Evolutionary conservation across 2,329 filamentous ascomycete genomes (phyloP).

Genomic region (Stenocarpella maydis): DNA sequence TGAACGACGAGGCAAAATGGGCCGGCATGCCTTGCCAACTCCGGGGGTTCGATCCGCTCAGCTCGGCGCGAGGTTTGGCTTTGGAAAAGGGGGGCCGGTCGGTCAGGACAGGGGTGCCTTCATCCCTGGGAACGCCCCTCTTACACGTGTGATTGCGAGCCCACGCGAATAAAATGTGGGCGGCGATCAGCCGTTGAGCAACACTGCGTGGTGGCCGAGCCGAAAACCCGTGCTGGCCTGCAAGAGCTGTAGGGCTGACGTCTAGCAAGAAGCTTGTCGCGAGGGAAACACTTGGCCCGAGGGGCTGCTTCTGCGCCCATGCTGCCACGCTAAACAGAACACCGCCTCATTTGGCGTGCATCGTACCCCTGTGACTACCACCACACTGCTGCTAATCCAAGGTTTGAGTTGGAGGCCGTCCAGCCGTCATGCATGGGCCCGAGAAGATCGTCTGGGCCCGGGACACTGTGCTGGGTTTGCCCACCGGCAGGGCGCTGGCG

Average conservation of each 20-base stretch:
- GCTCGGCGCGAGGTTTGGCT: background rate
- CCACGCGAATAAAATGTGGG: background rate
- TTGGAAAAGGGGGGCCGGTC: background rate
- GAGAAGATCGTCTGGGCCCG: background rate
- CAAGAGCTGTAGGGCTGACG: slow-evolving; percentile 35
- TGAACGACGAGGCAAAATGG: background rate
- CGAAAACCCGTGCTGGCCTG: too few relatives aligned
- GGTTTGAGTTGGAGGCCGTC: slow-evolving; percentile 13
- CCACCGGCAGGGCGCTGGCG: background rate
- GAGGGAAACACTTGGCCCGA: slow-evolving; percentile 15
- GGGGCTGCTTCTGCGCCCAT: background rate
- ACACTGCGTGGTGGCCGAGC: background rate
- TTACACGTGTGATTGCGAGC: background rate
- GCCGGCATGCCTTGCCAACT: background rate
- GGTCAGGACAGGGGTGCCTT: background rate
- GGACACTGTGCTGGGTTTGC: background rate
- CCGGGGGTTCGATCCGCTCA: background rate
- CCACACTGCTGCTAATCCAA: slow-evolving; percentile 6
- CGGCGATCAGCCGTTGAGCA: background rate
- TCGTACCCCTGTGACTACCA: slow-evolving; percentile 20
- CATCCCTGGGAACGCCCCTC: slow-evolving; percentile 4
- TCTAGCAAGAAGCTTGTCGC: slow-evolving; percentile 24
- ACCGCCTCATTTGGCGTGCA: slow-evolving; percentile 34
- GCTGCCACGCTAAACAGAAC: slow-evolving; percentile 34
- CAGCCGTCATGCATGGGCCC: slow-evolving; percentile 10